A percentile compares a stretch with the other conserved stretches of the same genome.
These are phyloP conservation scores for Carallia brachiata DNA, from an alignment of 345 rosid species.

Conservation along the genomic window DNA sequence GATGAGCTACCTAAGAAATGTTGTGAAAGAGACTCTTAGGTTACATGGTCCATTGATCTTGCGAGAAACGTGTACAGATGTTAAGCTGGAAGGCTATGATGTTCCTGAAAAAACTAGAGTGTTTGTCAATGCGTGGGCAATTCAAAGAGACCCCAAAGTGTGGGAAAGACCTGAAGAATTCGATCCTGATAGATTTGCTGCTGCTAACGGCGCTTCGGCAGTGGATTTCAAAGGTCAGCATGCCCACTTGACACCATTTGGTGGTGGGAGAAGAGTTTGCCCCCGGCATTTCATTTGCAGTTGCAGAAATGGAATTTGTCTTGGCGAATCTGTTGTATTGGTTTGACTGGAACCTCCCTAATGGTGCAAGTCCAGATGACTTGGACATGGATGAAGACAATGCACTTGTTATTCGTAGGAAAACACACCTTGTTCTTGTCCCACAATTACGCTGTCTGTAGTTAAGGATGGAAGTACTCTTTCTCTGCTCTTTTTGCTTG, in stretches of 20 bases:
- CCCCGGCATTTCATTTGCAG: constrained; percentile 20
- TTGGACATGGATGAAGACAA: constrained; percentile 25
- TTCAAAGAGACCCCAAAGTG: constrained; percentile 15
- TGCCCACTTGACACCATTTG: constrained; percentile 8
- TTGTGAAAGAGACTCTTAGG: constrained; percentile 22
- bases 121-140: constrained; percentile 18
- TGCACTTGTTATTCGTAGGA: constrained; percentile 1
- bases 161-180: constrained; percentile 23
- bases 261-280: constrained; percentile 17
- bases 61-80: constrained; percentile 5
- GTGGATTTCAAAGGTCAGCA: constrained; percentile 15
- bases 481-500: too few species aligned
- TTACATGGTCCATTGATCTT: constrained; percentile 4
- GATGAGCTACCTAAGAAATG: constrained; percentile 11
- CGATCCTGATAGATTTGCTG: constrained; percentile 7
- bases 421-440: constrained; percentile 8
- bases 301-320: constrained; percentile 5
- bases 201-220: not conserved
- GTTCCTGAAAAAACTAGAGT: constrained; percentile 17
- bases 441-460: not conserved
- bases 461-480: too few species aligned
- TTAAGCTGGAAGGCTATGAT: constrained; percentile 11
- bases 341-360: constrained; percentile 32
- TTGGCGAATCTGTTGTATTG: constrained; percentile 20
- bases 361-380: constrained; percentile 10